These are phyloP conservation scores for Phytopythium boreale DNA, from an alignment of 352 stramenopile genomes.

Conservation along the genomic window DNA sequence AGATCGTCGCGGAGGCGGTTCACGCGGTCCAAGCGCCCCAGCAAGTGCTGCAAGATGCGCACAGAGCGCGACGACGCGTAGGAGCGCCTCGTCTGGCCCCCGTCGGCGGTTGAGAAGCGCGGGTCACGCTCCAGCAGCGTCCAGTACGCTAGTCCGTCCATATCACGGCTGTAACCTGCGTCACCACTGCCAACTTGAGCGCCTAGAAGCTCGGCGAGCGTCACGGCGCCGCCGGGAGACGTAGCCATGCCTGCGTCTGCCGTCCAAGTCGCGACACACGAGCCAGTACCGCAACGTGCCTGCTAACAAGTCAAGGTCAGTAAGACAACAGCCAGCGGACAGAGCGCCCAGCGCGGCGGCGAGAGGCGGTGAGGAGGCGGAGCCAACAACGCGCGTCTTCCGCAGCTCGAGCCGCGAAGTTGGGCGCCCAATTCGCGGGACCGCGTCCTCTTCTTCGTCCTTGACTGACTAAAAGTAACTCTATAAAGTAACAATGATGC, in stretches of 20 bases:
- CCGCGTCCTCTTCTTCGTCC: background rate
- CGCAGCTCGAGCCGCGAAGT: background rate
- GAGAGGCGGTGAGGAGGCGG: background rate
- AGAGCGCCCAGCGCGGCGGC: background rate
- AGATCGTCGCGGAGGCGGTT: background rate
- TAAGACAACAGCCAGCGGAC: too few species aligned
- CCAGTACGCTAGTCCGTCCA: background rate
- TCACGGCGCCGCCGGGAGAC: background rate
- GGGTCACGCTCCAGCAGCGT: background rate
- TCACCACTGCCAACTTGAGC: too few species aligned
- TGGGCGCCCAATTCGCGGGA: background rate
- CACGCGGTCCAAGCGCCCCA: background rate
- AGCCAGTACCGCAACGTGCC: background rate
- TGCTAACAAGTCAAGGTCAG: background rate
- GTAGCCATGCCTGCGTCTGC: background rate
- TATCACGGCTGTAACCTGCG: background rate
- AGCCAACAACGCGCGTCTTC: background rate
- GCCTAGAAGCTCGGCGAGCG: background rate
- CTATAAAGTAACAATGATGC: background rate
- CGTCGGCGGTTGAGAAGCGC: background rate
- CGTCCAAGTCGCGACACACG: background rate
- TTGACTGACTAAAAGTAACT: constrained; percentile 2
- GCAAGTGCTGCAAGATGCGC: background rate
- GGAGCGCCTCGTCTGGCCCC: background rate
- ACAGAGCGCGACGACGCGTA: background rate